phyloP scores from a whole-genome alignment of 345 rosid species.

The Populus tremula region DNA sequence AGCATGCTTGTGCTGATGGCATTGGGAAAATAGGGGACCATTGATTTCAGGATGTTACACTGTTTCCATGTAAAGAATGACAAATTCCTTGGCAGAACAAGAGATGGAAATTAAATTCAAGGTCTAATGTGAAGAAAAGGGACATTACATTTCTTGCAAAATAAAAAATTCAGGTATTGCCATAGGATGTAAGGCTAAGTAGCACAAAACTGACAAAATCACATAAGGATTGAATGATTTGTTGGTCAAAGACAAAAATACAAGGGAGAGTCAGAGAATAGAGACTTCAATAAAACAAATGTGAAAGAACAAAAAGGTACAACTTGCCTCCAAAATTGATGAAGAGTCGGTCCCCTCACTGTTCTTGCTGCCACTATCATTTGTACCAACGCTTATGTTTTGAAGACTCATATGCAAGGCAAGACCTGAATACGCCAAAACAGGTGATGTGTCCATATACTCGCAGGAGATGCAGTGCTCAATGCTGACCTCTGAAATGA shows the following conservation, averaged over 20 bases:
- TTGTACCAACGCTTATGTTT: conserved; percentile 19
- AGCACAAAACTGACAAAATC: neutral
- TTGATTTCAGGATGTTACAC: too few species aligned
- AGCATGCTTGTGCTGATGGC: too few species aligned
- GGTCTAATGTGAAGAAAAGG: too few species aligned
- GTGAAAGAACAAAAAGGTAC: conserved; percentile 6
- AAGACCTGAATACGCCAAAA: conserved; percentile 68
- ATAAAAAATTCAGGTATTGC: neutral
- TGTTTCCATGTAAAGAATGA: too few species aligned
- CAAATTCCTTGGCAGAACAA: too few species aligned
- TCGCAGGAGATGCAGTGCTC: conserved; percentile 45
- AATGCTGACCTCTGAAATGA: conserved; percentile 72
- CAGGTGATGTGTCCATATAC: conserved; percentile 63
- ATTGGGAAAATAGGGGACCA: too few species aligned
- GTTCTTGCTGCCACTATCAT: conserved; percentile 23
- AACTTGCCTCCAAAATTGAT: conserved; percentile 47
- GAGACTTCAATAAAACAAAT: neutral
- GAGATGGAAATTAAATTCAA: too few species aligned
- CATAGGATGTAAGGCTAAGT: neutral
- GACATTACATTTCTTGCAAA: neutral
- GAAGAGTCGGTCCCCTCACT: conserved; percentile 23
- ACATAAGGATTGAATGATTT: neutral
- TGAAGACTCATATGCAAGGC: conserved; percentile 56
- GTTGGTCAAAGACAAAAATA: neutral
- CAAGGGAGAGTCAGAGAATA: neutral